Base-by-base conservation (phyloP, 2,329 filamentous ascomycete species). In the Paraphaeosphaeria minitans region DNA sequence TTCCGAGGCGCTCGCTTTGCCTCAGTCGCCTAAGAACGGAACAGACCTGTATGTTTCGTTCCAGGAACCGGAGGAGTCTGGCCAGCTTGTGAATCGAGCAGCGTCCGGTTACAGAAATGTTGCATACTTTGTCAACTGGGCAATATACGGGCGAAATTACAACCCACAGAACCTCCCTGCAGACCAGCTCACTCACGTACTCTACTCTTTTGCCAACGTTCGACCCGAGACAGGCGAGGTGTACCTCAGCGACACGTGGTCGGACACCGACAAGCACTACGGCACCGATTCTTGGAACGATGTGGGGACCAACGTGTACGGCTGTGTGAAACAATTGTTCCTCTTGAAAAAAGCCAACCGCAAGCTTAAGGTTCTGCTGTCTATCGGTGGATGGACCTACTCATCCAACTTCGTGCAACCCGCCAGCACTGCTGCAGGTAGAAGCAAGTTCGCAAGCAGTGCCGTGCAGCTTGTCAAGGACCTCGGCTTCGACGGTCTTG, bases 81-180 rank as follows among this genome's bases (percentile, higher is more conserved):
- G 37, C 16, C 37, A 39, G 13, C 33, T 51, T 33, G 48, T 51
- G 13, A 13, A 51, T 14, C 31, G 48, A 13, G 63, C 64, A 37
- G 60, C 63, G 56, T 61, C 69, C n/a, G 73, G 73, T 22, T 75
- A 68, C 63, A 75, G 64, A 56, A 74, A 75, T 39, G 74, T 76
- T 29, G 73, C 73, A 1, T 77, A 77, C 60, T 77, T 75, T 63
- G 73, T 75, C 46, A 77, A 77, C 57, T 77, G 75, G 75, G 74
- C 71, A 47, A 77, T 77, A 50, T 77, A 77, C 49, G 75, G 67
- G 21, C 75, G 75, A 58, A 71, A 74, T 57, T 75, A 66, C 65
- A 63, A 76, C 43, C 74, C 75, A 7, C 73, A 76, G 31, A 65
- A 77, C 43, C 67, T 77, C 10, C 69, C 69, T 7, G 73, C 64